These are phyloP conservation scores for Carex littledalei DNA, from an alignment of 176 grass and related monocot species.

Conservation along the genomic window DNA sequence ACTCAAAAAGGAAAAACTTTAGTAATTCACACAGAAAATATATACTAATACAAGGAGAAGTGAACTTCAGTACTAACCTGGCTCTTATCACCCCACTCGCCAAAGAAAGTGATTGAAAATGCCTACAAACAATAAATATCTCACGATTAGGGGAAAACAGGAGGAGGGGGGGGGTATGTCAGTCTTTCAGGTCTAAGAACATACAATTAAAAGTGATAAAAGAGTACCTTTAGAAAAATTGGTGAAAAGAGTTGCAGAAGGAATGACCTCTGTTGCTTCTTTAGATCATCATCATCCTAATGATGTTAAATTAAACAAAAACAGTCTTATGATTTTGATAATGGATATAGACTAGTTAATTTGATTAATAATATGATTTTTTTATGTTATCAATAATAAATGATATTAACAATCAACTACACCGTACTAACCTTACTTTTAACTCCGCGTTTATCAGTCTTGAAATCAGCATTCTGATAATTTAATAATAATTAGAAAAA, in stretches of 20 bases:
- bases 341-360: background rate
- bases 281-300: conserved; percentile 72
- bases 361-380: background rate
- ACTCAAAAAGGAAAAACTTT: background rate
- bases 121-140: conserved; percentile 40
- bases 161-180: background rate
- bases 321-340: background rate
- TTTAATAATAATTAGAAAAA: conserved; percentile 27
- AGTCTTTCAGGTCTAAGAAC: background rate
- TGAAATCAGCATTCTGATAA: conserved; percentile 77
- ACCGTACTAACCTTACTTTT: conserved; percentile 66
- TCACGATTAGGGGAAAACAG: background rate
- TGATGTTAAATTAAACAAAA: conserved; percentile 11
- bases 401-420: background rate
- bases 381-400: background rate
- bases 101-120: conserved; percentile 99
- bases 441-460: conserved; percentile 49
- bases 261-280: conserved; percentile 80
- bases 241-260: conserved; percentile 87
- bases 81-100: conserved; percentile 99
- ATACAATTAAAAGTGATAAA: conserved; percentile 1
- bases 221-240: conserved; percentile 87
- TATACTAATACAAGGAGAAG: conserved; percentile 1
- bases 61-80: conserved; percentile 49
- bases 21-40: background rate